Evolutionary conservation across 371 early-diverging fungal genomes (phyloP).

Genomic region (Globomyces sp.): DNA sequence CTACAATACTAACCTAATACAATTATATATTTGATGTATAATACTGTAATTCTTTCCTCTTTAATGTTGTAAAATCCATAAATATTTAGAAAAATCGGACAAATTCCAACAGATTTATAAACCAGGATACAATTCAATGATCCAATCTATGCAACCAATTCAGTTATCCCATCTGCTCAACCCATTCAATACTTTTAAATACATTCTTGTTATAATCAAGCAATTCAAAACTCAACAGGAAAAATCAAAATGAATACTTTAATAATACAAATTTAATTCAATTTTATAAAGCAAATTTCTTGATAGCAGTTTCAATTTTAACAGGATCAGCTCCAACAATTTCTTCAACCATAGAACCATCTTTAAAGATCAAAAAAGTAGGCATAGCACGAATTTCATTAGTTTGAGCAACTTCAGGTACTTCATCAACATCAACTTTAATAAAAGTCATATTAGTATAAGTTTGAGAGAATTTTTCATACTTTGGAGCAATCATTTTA

Average conservation of each 20-base stretch:
- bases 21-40: no score
- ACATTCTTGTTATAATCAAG: no score
- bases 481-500: conserved; percentile 79
- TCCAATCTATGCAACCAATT: no score
- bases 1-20: no score
- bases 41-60: no score
- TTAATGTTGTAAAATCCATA: no score
- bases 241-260: background rate
- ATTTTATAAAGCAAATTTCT: conserved; percentile 21
- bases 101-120: no score
- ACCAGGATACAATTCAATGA: no score
- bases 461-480: conserved; percentile 54
- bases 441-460: conserved; percentile 64
- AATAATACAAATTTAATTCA: conserved; percentile 2
- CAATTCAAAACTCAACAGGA: no score
- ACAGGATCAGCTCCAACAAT: conserved; percentile 44
- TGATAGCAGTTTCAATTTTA: conserved; percentile 38
- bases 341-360: conserved; percentile 69
- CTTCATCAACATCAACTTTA: conserved; percentile 60
- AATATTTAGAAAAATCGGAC: no score
- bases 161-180: no score
- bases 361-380: conserved; percentile 77
- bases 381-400: conserved; percentile 86
- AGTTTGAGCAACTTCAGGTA: conserved; percentile 65
- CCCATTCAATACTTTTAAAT: no score